Conservation (phyloP, 768 basidiomycete species). For the Russula abietina region DNA sequence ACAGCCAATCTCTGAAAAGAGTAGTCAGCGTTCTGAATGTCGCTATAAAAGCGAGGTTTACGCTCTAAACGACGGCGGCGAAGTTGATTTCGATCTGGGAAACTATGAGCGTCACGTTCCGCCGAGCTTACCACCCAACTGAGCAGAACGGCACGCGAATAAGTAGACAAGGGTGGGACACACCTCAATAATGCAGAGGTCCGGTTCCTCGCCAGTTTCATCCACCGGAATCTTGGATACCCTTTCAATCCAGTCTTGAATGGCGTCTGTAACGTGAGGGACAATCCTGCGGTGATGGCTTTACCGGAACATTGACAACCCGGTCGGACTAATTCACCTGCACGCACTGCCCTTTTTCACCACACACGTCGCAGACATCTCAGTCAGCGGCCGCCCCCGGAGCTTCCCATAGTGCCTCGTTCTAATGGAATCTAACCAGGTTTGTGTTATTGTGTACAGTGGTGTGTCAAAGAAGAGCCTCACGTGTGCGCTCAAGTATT, state of each 20-base stretch:
- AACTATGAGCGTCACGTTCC: slow-evolving; percentile 99
- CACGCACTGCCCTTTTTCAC: no score
- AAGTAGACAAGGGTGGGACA: slow-evolving; percentile 18
- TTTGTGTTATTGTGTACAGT: no score
- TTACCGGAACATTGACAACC: not conserved
- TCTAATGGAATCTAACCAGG: no score
- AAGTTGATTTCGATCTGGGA: slow-evolving; percentile 95
- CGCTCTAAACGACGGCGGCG: slow-evolving; percentile 95
- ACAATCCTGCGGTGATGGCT: slow-evolving; percentile 55
- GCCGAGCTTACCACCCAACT: slow-evolving; percentile 64
- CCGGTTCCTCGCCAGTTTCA: slow-evolving; percentile 86
- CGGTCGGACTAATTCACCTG: slow-evolving; percentile 48
- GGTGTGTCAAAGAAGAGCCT: no score
- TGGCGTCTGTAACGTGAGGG: slow-evolving; percentile 92
- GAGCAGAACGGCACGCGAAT: not conserved
- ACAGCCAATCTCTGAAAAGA: not conserved
- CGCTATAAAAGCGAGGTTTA: slow-evolving; percentile 78
- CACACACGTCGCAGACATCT: no score
- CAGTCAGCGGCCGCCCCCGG: no score
- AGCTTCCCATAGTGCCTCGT: no score
- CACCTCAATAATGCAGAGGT: slow-evolving; percentile 97
- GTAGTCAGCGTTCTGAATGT: slow-evolving; percentile 2
- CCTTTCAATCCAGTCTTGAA: slow-evolving; percentile 98
- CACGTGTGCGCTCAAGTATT: no score
- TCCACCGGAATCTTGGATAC: slow-evolving; percentile 94